A percentile compares a stretch with the other conserved stretches of the same genome.
Conservation (phyloP, 2,329 filamentous ascomycete species). For the Ascochyta rabiei region DNA sequence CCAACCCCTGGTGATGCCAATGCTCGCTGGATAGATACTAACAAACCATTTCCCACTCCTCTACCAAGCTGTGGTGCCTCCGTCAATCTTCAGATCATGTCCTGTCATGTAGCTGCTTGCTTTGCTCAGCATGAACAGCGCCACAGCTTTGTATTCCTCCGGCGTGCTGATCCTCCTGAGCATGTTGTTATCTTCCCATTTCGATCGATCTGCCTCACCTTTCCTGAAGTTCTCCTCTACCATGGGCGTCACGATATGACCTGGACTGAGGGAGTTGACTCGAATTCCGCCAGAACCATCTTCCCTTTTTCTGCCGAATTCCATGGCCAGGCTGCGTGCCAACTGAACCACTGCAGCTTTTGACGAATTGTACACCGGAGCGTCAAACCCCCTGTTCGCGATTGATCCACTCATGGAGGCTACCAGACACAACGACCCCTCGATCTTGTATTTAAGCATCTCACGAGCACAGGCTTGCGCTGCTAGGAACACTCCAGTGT, state of each 20-base stretch:
- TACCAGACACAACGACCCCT: constrained; percentile 65
- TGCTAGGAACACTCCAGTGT: constrained; percentile 66
- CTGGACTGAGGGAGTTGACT: constrained; percentile 79
- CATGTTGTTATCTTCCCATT: constrained; percentile 86
- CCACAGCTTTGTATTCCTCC: constrained; percentile 45
- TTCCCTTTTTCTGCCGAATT: constrained; percentile 59
- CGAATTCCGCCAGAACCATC: constrained; percentile 69
- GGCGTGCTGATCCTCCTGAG: constrained; percentile 55
- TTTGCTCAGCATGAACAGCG: constrained; percentile 42
- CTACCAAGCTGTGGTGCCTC: constrained; percentile 45
- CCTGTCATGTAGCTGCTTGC: constrained; percentile 49
- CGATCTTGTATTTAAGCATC: constrained; percentile 63
- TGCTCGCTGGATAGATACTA: background rate
- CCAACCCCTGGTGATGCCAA: background rate
- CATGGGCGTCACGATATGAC: constrained; percentile 83
- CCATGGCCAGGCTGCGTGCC: constrained; percentile 69
- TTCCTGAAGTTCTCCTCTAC: constrained; percentile 76
- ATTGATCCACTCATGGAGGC: constrained; percentile 67
- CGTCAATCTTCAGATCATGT: constrained; percentile 43
- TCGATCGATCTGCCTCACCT: constrained; percentile 65
- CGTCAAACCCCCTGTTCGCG: constrained; percentile 66
- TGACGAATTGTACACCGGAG: constrained; percentile 74
- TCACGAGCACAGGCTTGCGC: constrained; percentile 65
- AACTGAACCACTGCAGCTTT: constrained; percentile 77
- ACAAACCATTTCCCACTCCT: background rate